Evolutionary conservation across 441 rosid genomes (phyloP), one percentile per base, ranked within the genome.

Genomic region (Erodium moschatum): DNA sequence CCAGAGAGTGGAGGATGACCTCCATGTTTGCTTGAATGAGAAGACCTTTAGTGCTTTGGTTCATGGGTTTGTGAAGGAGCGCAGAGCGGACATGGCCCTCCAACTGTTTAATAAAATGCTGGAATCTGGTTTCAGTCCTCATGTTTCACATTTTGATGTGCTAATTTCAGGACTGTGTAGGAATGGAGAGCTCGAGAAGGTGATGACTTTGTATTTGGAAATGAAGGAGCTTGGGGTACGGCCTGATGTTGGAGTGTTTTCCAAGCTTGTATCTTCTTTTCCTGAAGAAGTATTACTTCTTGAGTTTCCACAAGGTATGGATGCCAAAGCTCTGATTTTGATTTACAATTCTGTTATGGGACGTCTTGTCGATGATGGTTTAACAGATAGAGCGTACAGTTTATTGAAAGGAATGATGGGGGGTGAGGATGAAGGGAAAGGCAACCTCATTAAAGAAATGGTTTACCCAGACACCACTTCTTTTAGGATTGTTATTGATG

Each of bases 51-150:
- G 76, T 67, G 75, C 77, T 72, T 80, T 93, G 85, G 86, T 89
- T 81, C 91, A 90, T 72, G 96, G 96, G 65, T 85, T 90, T 35
- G 88, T 85, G 65, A 87, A 74, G 81, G 82, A 84, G 58, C 71
- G 75, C 15, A 85, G 89, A 72, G 64, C 85, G 65, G 98, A 89
- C 68, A 86, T 77, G 76, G 97, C 90, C 35, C 80, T 90, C 27
- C 71, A 71, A 46, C 74, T 93, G 82, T 86, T 85, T 71, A 79
- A 80, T 72, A 86, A 84, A 78, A 85, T 87, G 91, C 70, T 70
- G 64, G 71, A 77, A 44, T 78, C 75, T 8, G 91, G 94, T 52
- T 80, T 86, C 79, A 24, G 40, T 33, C 89, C 84, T 61, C 82
- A 78, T 73, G 74, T 88, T 73, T 81, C 87, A 1, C 74, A 85